A percentile compares a stretch with the other conserved stretches of the same genome.
Evolutionary conservation across 2,329 filamentous ascomycete genomes (phyloP).

Genomic region (Sporothrix humicola): DNA sequence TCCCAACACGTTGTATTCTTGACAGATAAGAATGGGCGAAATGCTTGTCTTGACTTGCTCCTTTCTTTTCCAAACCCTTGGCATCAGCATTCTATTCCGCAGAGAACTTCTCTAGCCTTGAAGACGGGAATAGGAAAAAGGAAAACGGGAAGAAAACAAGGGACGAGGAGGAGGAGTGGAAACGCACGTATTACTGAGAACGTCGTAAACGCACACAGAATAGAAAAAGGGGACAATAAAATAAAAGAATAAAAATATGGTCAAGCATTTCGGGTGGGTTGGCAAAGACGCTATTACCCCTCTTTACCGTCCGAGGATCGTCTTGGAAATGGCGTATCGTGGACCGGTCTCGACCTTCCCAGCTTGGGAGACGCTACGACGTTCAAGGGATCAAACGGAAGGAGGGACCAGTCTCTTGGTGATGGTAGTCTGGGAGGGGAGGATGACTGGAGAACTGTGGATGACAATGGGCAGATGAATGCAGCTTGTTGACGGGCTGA

Average conservation of each 20-base stretch:
- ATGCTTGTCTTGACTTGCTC: background rate
- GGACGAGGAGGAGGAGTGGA: background rate
- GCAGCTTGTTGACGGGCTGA: background rate
- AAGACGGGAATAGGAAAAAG: background rate
- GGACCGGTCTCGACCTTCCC: constrained; percentile 12
- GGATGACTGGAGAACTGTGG: background rate
- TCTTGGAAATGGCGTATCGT: constrained; percentile 7
- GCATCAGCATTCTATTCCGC: constrained; percentile 12
- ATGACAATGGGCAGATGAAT: background rate
- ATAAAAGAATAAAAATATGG: background rate
- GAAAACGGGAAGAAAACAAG: too few relatives aligned
- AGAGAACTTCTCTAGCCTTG: background rate
- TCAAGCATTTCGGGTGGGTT: constrained; percentile 26
- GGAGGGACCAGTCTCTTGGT: too few relatives aligned
- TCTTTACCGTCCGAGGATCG: constrained; percentile 9
- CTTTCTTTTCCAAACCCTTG: constrained; percentile 15
- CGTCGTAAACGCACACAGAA: too few relatives aligned
- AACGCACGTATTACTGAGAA: too few relatives aligned
- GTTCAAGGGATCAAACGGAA: too few relatives aligned
- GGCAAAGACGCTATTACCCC: constrained; percentile 9
- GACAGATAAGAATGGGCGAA: constrained; percentile 5
- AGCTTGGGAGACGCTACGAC: background rate
- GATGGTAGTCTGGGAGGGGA: background rate
- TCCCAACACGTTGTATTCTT: background rate
- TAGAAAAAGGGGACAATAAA: background rate